These are phyloP conservation scores for Arthonia radiata DNA, from an alignment of 495 filamentous ascomycete species.

Conservation along the genomic window DNA sequence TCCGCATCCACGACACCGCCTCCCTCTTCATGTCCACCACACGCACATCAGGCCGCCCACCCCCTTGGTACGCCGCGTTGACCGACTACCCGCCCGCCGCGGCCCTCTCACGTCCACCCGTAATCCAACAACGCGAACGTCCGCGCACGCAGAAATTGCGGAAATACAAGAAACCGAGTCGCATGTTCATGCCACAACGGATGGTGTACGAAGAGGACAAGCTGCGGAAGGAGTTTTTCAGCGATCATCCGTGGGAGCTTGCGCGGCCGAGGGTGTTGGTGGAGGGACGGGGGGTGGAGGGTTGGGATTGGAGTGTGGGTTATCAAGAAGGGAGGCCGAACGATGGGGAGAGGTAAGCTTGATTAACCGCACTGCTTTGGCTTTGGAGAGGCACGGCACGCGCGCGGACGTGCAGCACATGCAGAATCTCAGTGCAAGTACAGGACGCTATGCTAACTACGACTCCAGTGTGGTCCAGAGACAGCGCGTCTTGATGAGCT, in stretches of 20 bases:
- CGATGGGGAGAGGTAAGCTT: slow-evolving; percentile 60
- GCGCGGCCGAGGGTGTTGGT: slow-evolving; percentile 66
- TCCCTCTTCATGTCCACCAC: slow-evolving; percentile 27
- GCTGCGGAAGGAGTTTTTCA: slow-evolving; percentile 58
- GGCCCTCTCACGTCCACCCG: slow-evolving; percentile 40
- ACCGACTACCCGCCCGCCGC: slow-evolving; percentile 56
- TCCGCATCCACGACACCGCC: slow-evolving; percentile 45
- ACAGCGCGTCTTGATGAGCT: slow-evolving; percentile 64
- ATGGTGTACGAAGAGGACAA: slow-evolving; percentile 70
- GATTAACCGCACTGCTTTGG: no score
- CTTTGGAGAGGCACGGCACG: no score
- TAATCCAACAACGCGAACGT: slow-evolving; percentile 38
- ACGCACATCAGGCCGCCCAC: slow-evolving; percentile 24
- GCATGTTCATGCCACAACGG: slow-evolving; percentile 52
- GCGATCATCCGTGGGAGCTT: slow-evolving; percentile 92
- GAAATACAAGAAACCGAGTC: slow-evolving; percentile 29
- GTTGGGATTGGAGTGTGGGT: slow-evolving; percentile 56
- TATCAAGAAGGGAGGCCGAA: slow-evolving; percentile 53
- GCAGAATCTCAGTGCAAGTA: no score
- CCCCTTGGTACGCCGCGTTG: slow-evolving; percentile 56
- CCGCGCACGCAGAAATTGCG: slow-evolving; percentile 17
- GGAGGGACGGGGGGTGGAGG: slow-evolving; percentile 68
- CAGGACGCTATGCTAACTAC: no score
- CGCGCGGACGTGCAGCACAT: no score
- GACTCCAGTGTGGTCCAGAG: slow-evolving; percentile 90